These are phyloP conservation scores for Aspergillus hiratsukae DNA, from an alignment of 2,329 filamentous ascomycete genomes.

Conservation along the genomic window DNA sequence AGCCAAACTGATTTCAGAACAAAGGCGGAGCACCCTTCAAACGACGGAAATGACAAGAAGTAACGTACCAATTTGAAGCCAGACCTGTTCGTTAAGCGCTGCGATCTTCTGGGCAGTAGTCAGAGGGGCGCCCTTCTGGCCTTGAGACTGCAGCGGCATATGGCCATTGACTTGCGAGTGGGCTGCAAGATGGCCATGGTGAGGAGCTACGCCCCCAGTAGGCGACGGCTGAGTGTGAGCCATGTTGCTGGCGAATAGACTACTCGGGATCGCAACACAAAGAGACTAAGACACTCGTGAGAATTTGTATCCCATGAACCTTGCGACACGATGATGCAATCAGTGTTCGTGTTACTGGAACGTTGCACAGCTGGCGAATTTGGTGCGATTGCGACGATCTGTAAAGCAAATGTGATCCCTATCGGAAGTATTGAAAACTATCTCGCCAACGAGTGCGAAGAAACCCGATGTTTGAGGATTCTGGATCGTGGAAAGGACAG, in stretches of 20 bases:
- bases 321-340: constrained; percentile 34
- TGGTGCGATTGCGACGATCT: constrained; percentile 4
- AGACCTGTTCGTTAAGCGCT: constrained; percentile 78
- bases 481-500: background rate
- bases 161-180: constrained; percentile 46
- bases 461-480: background rate
- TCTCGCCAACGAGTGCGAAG: background rate
- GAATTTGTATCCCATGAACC: constrained; percentile 10
- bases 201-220: constrained; percentile 65
- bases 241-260: constrained; percentile 45
- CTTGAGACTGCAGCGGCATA: constrained; percentile 50
- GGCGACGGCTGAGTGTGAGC: constrained; percentile 77
- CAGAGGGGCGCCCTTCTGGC: constrained; percentile 55
- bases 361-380: constrained; percentile 14
- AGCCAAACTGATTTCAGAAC: background rate
- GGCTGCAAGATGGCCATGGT: constrained; percentile 46
- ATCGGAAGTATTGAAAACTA: background rate
- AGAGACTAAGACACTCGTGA: constrained; percentile 7
- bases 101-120: constrained; percentile 70
- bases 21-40: background rate
- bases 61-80: constrained; percentile 82
- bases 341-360: constrained; percentile 14
- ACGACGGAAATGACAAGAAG: background rate
- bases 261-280: constrained; percentile 5
- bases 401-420: background rate